phyloP scores from a whole-genome alignment of 2,329 filamentous ascomycete genomes.

The Thielaviopsis ethacetica region DNA sequence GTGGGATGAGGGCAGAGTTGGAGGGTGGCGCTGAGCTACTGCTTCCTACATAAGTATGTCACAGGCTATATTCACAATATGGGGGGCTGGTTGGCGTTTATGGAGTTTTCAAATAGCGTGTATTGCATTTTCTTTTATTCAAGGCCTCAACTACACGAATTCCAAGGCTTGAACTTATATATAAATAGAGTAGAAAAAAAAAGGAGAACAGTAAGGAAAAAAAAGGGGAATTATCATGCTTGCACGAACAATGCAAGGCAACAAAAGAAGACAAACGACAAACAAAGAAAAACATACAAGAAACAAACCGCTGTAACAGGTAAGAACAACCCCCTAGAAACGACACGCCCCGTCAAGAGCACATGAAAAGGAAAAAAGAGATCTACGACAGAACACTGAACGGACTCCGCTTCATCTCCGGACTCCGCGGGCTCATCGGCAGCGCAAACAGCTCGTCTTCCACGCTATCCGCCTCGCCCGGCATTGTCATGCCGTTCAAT shows the following conservation, averaged over 20 bases:
- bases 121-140: neutral
- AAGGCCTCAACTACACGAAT: neutral
- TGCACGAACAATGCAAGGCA: neutral
- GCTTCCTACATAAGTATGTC: too few species aligned
- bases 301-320: neutral
- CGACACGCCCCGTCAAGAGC: neutral
- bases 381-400: conserved; percentile 39
- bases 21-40: conserved; percentile 65
- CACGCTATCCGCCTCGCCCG: conserved; percentile 17
- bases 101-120: neutral
- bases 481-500: conserved; percentile 3
- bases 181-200: neutral
- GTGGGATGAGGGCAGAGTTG: conserved; percentile 92
- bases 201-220: neutral
- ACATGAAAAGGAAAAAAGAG: neutral
- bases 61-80: too few species aligned
- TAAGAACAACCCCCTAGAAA: neutral
- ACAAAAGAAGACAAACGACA: neutral
- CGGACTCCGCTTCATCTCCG: conserved; percentile 70
- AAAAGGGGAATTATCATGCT: neutral
- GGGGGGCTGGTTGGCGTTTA: too few species aligned
- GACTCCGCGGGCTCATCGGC: conserved; percentile 71
- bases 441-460: conserved; percentile 79
- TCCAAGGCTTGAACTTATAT: too few species aligned
- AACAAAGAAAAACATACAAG: neutral